Percentiles rank a stretch among this genome's conserved stretches.
These are phyloP conservation scores for Podospora didyma DNA, from an alignment of 495 filamentous ascomycete genomes.

Conservation along the genomic window DNA sequence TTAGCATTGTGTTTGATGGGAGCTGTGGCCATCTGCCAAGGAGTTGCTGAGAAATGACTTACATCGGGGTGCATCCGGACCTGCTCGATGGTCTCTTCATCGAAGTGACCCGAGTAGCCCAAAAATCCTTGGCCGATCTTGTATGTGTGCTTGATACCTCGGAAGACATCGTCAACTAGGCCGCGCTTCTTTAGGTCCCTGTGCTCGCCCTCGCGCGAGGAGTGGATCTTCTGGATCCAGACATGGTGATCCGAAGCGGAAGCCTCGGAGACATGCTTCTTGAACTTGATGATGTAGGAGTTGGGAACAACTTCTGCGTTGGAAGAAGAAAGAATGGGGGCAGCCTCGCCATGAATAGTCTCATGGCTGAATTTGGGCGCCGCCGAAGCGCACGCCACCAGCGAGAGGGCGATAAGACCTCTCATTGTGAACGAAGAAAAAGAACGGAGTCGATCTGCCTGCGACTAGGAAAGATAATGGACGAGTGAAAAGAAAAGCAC, in stretches of 20 bases:
- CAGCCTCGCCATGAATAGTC: constrained; percentile 79
- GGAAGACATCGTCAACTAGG: constrained; percentile 65
- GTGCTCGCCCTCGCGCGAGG: constrained; percentile 52
- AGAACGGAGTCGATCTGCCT: constrained; percentile 36
- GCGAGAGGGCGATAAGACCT: constrained; percentile 60
- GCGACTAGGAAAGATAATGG: constrained; percentile 34
- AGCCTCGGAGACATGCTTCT: constrained; percentile 76
- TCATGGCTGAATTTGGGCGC: constrained; percentile 70
- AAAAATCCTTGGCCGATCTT: constrained; percentile 78
- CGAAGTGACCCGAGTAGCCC: constrained; percentile 95
- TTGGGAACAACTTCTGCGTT: constrained; percentile 74
- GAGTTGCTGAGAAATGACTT: constrained; percentile 41
- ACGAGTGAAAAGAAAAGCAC: constrained; percentile 22
- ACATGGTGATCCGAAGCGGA: constrained; percentile 72
- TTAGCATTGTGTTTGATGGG: constrained; percentile 12
- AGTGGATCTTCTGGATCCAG: constrained; percentile 88
- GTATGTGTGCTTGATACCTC: constrained; percentile 91
- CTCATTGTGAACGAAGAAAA: constrained; percentile 61
- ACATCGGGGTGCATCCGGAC: constrained; percentile 97
- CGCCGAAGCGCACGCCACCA: constrained; percentile 65
- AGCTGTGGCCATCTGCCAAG: neutral
- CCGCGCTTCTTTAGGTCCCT: constrained; percentile 87
- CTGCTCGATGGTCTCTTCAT: constrained; percentile 86
- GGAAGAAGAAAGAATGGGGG: constrained; percentile 79
- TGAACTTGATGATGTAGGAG: constrained; percentile 97